These are phyloP conservation scores for Luvunga scandens DNA, from an alignment of 345 rosid genomes.

Conservation along the genomic window DNA sequence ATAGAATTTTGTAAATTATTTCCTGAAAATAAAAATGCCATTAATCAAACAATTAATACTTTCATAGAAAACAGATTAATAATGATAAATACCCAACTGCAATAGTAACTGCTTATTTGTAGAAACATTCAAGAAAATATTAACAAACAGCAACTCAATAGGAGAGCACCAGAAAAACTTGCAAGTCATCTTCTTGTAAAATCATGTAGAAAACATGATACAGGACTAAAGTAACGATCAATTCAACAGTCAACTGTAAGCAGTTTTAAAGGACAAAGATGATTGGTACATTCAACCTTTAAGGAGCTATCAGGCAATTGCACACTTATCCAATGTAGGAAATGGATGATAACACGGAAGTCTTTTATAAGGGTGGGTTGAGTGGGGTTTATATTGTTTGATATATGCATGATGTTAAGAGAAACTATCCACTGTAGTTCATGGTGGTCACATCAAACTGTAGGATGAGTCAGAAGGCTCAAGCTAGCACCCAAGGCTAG, in stretches of 20 bases:
- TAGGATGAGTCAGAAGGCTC: background rate
- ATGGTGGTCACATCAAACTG: background rate
- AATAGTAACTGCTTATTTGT: background rate
- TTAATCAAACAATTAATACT: background rate
- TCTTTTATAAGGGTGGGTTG: background rate
- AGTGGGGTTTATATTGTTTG: background rate
- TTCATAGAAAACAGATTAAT: background rate
- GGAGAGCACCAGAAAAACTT: background rate
- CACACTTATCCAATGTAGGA: background rate
- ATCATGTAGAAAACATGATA: too few species aligned
- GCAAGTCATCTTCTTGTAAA: background rate
- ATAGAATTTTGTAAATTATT: slow-evolving; percentile 22
- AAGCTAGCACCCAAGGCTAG: background rate
- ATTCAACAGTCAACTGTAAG: background rate
- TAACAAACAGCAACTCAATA: background rate
- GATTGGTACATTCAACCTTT: background rate
- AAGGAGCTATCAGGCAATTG: background rate
- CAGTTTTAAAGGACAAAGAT: background rate
- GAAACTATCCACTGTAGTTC: background rate
- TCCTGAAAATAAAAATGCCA: slow-evolving; percentile 30
- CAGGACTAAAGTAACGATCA: background rate
- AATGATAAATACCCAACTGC: background rate
- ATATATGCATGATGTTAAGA: background rate
- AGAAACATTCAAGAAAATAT: background rate
- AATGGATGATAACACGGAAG: background rate